Evolutionary conservation across 441 rosid species (phyloP), one percentile per base, ranked within the genome.

Genomic region (Breynia disticha): DNA sequence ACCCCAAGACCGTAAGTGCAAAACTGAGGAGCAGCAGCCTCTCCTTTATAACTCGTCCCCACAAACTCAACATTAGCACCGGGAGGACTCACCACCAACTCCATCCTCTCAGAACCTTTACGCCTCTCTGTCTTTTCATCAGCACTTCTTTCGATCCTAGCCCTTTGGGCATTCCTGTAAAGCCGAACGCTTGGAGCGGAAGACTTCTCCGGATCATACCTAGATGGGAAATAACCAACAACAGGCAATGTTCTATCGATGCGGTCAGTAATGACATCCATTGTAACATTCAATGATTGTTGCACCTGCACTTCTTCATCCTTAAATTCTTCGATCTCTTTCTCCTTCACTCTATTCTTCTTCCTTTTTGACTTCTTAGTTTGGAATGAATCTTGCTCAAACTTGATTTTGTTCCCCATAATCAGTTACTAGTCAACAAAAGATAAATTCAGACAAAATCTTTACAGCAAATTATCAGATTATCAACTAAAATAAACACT

Each of bases 161-260:
- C 28, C 66, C 69, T 63, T 43, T 63, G 69, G 18, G 59, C 56
- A 32, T 81, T 79, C 68, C 76, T 74, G 48, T 70, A 88, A 48
- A 88, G 78, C 47, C 56, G 67, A 16, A 86, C 71, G 9, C 46
- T 67, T 1, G 90, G 72, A 17, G 52, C 15, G 45, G 39, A 21
- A 43, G 6, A 20, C 5, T 61, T 50, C 17, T 5, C 55, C 15
- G 87, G 86, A 51, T 74, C 68, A 71, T 74, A 93, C 14, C 85
- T 81, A 52, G 88, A 79, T 12, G 95, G 76, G 73, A 89, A 82
- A 64, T 93, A 93, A 11, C 84, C 97, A 6, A 84, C 83, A 8
- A 88, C 50, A 13, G 96, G 95, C 9, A 77, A 67, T 42, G 68
- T 58, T 62, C 69, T 73, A 49, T 80, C 82, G 17, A 76, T 44